Evolutionary conservation across 1,284 basidiomycete species (phyloP).

Genomic region (Prillingera fragicola): DNA sequence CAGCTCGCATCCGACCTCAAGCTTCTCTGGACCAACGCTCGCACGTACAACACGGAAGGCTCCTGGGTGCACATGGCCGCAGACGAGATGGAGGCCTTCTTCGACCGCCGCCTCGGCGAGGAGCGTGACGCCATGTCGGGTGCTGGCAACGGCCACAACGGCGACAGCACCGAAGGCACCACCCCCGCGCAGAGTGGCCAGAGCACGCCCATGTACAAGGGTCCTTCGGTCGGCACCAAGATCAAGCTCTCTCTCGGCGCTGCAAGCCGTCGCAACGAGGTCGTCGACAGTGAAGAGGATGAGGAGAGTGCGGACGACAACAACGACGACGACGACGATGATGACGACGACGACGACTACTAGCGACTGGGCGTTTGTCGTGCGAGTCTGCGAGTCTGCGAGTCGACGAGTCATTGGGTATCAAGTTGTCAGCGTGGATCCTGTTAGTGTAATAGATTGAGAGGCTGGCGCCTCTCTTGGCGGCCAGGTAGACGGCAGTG

Average conservation of each 20-base stretch:
- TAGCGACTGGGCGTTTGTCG: too few species aligned
- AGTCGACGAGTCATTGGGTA: too few species aligned
- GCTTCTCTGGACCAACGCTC: constrained; percentile 89
- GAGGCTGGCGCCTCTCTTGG: too few species aligned
- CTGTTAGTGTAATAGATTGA: too few species aligned
- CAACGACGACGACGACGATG: constrained; percentile 23
- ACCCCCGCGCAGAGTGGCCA: constrained; percentile 34
- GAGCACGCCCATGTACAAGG: constrained; percentile 44
- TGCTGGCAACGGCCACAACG: constrained; percentile 1
- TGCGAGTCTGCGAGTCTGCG: too few species aligned
- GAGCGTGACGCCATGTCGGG: constrained; percentile 15
- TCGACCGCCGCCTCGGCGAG: constrained; percentile 55
- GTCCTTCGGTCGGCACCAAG: constrained; percentile 25
- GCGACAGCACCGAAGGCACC: constrained; percentile 12
- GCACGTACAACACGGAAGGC: constrained; percentile 64
- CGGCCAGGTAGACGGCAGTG: too few species aligned
- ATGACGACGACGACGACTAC: constrained; percentile 22
- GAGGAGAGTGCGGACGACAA: constrained; percentile 22
- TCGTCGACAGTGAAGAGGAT: constrained; percentile 15
- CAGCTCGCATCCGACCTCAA: constrained; percentile 72
- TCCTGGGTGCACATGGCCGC: constrained; percentile 93
- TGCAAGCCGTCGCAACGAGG: constrained; percentile 14
- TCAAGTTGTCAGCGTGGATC: too few species aligned
- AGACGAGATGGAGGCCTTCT: constrained; percentile 81
- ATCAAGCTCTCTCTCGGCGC: constrained; percentile 39